These are phyloP conservation scores for Trametes meyenii DNA, from an alignment of 768 basidiomycete genomes.

Conservation along the genomic window DNA sequence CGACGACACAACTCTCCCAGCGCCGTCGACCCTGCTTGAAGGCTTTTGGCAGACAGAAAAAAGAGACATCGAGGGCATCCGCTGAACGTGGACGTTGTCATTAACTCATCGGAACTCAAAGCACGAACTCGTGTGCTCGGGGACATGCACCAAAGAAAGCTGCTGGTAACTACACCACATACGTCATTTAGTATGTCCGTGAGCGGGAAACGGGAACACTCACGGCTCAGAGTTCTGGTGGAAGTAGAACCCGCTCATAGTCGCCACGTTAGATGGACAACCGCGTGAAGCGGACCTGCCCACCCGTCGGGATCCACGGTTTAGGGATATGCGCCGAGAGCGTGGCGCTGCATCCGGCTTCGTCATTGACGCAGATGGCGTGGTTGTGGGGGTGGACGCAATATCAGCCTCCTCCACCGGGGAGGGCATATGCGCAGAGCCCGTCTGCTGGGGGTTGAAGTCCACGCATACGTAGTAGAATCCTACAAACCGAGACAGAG, in stretches of 20 bases:
- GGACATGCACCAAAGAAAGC: constrained; percentile 77
- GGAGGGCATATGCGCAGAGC: constrained; percentile 29
- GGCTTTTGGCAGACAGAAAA: constrained; percentile 15
- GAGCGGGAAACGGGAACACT: constrained; percentile 37
- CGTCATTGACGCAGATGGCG: constrained; percentile 35
- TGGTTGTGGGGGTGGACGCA: constrained; percentile 29
- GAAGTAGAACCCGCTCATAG: constrained; percentile 92
- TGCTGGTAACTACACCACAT: constrained; percentile 77
- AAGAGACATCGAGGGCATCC: not conserved
- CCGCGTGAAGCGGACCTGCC: constrained; percentile 52
- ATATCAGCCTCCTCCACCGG: constrained; percentile 21
- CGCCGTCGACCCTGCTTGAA: not conserved
- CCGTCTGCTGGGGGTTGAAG: constrained; percentile 65
- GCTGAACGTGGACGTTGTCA: not conserved
- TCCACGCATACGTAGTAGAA: constrained; percentile 97
- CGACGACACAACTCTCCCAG: not conserved
- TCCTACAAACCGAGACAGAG: constrained; percentile 48
- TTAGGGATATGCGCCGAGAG: constrained; percentile 30
- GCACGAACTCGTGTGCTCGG: constrained; percentile 69
- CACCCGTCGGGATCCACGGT: constrained; percentile 36
- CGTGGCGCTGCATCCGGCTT: constrained; percentile 31
- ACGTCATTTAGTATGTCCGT: not conserved
- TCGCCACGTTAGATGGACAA: constrained; percentile 55
- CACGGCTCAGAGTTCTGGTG: constrained; percentile 93
- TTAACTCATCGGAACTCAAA: constrained; percentile 75